These are phyloP conservation scores for Barnettozyma hawaiiensis DNA, from an alignment of 1,139 yeast species.

Conservation along the genomic window DNA sequence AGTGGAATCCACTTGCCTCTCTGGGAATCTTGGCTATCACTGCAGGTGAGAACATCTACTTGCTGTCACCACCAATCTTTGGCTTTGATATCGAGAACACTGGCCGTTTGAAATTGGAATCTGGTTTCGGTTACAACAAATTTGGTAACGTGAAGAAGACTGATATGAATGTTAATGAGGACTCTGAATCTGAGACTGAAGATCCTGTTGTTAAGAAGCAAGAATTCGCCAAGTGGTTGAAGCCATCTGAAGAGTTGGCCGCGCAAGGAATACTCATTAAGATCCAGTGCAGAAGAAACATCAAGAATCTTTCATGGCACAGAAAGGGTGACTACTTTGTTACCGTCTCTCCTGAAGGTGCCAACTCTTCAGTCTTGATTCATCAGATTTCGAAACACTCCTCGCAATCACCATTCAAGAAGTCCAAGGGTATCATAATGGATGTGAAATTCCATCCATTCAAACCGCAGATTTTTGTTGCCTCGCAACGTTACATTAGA, in stretches of 20 bases:
- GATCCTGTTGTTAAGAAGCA: slow-evolving; percentile 42
- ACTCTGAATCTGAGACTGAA: slow-evolving; percentile 33
- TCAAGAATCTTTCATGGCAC: slow-evolving; percentile 91
- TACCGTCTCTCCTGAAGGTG: slow-evolving; percentile 86
- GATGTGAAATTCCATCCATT: slow-evolving; percentile 97
- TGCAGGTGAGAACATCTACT: slow-evolving; percentile 74
- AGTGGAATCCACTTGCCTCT: slow-evolving; percentile 82
- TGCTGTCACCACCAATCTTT: slow-evolving; percentile 85
- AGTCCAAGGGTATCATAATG: slow-evolving; percentile 89
- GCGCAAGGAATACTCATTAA: slow-evolving; percentile 71
- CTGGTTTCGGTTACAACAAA: slow-evolving; percentile 90
- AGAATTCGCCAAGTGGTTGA: slow-evolving; percentile 76
- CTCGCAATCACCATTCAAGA: slow-evolving; percentile 95
- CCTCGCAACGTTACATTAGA: slow-evolving; percentile 87
- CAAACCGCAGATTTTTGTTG: slow-evolving; percentile 89
- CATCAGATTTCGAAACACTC: slow-evolving; percentile 93
- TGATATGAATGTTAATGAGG: slow-evolving; percentile 28
- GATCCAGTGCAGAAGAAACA: slow-evolving; percentile 60
- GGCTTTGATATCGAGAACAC: slow-evolving; percentile 83
- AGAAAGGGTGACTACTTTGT: slow-evolving; percentile 96
- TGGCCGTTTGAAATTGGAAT: slow-evolving; percentile 73
- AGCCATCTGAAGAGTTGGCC: slow-evolving; percentile 61
- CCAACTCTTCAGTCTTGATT: slow-evolving; percentile 81
- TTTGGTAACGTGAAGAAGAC: slow-evolving; percentile 54
- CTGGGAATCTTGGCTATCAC: slow-evolving; percentile 78